Base-by-base conservation (phyloP, 228 moss, liverwort and hornwort genomes). In the Sphagnum magellanicum region DNA sequence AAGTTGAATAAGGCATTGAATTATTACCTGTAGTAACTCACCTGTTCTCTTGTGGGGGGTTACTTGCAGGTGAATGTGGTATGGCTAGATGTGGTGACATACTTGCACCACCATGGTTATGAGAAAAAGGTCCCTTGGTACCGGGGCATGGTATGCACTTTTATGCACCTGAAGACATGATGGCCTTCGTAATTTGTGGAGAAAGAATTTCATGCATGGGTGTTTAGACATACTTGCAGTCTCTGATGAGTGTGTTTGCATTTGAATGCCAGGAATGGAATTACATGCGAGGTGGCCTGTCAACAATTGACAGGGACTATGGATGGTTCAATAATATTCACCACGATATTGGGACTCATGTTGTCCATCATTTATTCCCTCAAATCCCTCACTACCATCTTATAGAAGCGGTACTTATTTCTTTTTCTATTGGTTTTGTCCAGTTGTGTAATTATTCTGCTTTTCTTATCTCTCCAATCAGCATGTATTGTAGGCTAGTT, bases 111-210 rank as follows among this genome's bases (percentile, higher is more conserved):
- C 58, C 91, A 91, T 59, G 91, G 91, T 51, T 89, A 87, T 57
- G 91, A 91, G 17, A 84, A 91, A 75, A 88, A 84, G 72, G 79
- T 91, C 48, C 91, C 91, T 4, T 91, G 91, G 91, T 91, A 89
- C 74, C 84, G 91, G 50, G 91, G 91, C 61, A 71, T 76, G 65
- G 81, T 81, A 67, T 13, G 66, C 15, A 10, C 16, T 62, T 62
- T 32, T 32, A 32, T 32, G 32, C 1, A 32, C 3, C 32, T 32
- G 32, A 32, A 32, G 32, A 32, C 32, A 32, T 32, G 32, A 32
- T 32, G 32, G 32, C 32, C 32, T 32, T 32, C 1, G 3, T 32
- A 32, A 32, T 32, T 32, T 32, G 32, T 32, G 32, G 32, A 32
- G 32, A 32, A 32, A 32, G 32, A 32, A 32, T 32, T 32, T 32